phyloP scores from a whole-genome alignment of 73 alveolate species.

The Paramecium sexaurelia region DNA sequence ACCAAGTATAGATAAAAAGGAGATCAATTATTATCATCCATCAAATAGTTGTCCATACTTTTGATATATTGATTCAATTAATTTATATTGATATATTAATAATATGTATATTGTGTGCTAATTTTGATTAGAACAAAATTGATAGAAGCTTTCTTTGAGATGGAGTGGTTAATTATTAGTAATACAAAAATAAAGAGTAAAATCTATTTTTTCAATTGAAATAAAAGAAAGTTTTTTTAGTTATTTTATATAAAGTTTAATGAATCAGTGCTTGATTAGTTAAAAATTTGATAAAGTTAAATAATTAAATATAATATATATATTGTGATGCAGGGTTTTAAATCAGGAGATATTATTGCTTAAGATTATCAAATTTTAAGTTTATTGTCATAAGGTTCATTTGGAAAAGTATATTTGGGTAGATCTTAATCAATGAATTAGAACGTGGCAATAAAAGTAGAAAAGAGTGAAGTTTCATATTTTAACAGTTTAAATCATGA shows the following conservation, averaged over 20 bases:
- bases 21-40: neutral
- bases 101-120: no score
- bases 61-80: neutral
- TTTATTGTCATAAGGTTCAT: slow-evolving; percentile 54
- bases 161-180: no score
- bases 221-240: neutral
- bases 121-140: no score
- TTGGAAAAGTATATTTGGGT: slow-evolving; percentile 62
- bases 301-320: neutral
- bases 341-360: slow-evolving; percentile 31
- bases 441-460: slow-evolving; percentile 66
- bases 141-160: no score
- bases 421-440: neutral
- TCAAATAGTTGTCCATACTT: neutral
- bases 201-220: neutral
- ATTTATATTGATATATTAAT: neutral
- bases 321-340: neutral
- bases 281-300: neutral
- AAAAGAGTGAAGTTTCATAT: slow-evolving; percentile 16
- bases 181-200: neutral
- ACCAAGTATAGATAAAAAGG: neutral
- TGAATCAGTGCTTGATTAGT: neutral
- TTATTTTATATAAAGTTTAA: neutral
- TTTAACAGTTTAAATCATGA: neutral
- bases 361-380: slow-evolving; percentile 10